Base-by-base conservation (phyloP, 2,329 filamentous ascomycete species). In the Hymenoscyphus infarciens region DNA sequence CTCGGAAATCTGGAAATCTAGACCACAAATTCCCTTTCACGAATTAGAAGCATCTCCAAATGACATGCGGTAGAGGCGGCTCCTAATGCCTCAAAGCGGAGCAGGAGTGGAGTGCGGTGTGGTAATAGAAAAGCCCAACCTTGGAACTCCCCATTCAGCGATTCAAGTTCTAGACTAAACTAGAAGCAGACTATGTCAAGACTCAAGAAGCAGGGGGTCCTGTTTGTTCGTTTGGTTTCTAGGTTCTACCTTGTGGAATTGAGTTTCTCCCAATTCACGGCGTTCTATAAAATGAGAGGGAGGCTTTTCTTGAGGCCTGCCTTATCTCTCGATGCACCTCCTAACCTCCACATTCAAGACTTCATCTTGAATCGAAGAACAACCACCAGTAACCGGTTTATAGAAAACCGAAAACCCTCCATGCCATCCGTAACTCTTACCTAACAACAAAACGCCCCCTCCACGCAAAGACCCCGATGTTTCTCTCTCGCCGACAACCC, bases 61-160 rank as follows among this genome's bases (percentile, higher is more conserved):
- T n/a, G 42, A 10, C 22, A 49, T 49, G 42, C 42, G 42, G 42
- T 19, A 22, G 42, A 49, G 3, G 42, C 42, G 42, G 42, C 42
- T 22, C 42, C 42, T 10, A 49, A 49, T 49, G 42, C 42, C 25
- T 10, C 42, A 49, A 7, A 49, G 42, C 19, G 42, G 42, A 49
- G 42, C 6, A 49, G n/a, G 8, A 49, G 42, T 49, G 42, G 42
- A 49, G 42, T 19, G 10, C 16, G 42, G 42, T 49, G 42, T 49
- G 42, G 42, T 49, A 49, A 49, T 49, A 49, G 42, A 49, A 49
- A 49, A 49, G 39, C 42, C n/a, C 42, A 22, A 49, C 16, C 42
- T 11, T 49, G 42, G 42, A 49, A 49, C n/a, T 49, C 42, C 42
- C 19, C n/a, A 49, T 25, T 49, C 42, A 19, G 42, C 42, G 2